Evolutionary conservation across 768 basidiomycete species (phyloP).

Genomic region (Butyriboletus loyo): DNA sequence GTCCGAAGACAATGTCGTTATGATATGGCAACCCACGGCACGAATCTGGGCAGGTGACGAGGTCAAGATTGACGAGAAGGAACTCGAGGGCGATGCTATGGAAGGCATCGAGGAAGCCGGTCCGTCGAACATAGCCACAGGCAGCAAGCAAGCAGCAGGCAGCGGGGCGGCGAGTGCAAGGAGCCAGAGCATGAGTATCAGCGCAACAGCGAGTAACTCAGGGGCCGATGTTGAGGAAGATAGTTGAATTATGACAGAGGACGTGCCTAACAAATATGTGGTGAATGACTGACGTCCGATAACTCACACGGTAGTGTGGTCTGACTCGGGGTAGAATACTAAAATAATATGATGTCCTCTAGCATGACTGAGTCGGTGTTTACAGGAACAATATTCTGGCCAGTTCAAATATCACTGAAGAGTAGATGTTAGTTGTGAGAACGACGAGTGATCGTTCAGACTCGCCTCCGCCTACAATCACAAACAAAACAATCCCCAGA

Average conservation of each 20-base stretch:
- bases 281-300: constrained; percentile 9
- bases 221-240: constrained; percentile 46
- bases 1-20: constrained; percentile 96
- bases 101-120: constrained; percentile 57
- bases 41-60: constrained; percentile 91
- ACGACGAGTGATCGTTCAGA: constrained; percentile 2
- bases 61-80: constrained; percentile 78
- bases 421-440: constrained; percentile 7
- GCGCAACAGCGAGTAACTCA: constrained; percentile 46
- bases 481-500: constrained; percentile 69
- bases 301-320: not conserved
- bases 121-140: constrained; percentile 16
- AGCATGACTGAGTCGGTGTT: constrained; percentile 13
- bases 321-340: not conserved
- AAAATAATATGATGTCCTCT: not conserved
- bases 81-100: constrained; percentile 80
- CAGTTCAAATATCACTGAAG: constrained; percentile 71
- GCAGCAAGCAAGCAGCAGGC: constrained; percentile 16
- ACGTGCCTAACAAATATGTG: constrained; percentile 9
- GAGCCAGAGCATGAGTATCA: constrained; percentile 62
- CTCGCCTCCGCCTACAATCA: constrained; percentile 78
- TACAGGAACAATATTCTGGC: constrained; percentile 64
- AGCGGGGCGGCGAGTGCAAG: constrained; percentile 42
- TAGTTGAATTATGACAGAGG: constrained; percentile 17
- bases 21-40: constrained; percentile 97